Conservation (phyloP, 1,139 yeast species). For the Kodamaea derodonti region DNA sequence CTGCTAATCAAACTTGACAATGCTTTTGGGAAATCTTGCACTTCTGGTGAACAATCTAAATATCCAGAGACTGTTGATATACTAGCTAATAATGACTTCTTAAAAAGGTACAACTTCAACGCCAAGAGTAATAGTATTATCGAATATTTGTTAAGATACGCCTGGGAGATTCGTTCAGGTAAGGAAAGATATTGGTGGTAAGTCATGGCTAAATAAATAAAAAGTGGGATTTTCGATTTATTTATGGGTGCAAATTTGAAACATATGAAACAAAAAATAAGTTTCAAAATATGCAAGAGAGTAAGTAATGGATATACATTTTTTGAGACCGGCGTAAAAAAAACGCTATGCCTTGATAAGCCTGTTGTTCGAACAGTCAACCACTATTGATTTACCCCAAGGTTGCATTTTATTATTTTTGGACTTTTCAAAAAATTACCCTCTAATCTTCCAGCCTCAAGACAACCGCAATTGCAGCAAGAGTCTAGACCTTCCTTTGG, state of each 20-base stretch:
- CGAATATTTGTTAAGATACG: conserved; percentile 57
- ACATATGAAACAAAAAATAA: conserved; percentile 1
- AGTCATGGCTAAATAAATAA: not conserved
- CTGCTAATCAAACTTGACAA: conserved; percentile 50
- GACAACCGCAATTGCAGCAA: no score
- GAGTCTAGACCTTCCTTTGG: no score
- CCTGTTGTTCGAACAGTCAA: no score
- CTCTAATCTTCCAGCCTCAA: no score
- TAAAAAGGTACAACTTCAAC: conserved; percentile 49
- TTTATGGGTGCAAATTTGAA: not conserved
- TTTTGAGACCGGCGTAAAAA: not conserved
- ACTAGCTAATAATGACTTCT: conserved; percentile 36
- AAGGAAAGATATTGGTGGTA: conserved; percentile 22
- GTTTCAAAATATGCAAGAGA: conserved; percentile 1
- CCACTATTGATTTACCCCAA: no score
- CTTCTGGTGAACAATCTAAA: conserved; percentile 36
- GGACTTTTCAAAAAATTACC: no score
- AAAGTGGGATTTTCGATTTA: not conserved
- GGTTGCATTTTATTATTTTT: no score
- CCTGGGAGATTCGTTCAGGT: conserved; percentile 51
- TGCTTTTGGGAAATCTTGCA: conserved; percentile 53
- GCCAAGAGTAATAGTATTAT: conserved; percentile 41
- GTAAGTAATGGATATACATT: conserved; percentile 4
- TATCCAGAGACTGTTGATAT: conserved; percentile 30
- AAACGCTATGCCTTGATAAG: not conserved